These are phyloP conservation scores for Trifolium pratense DNA, from an alignment of 306 rosid genomes.

Conservation along the genomic window DNA sequence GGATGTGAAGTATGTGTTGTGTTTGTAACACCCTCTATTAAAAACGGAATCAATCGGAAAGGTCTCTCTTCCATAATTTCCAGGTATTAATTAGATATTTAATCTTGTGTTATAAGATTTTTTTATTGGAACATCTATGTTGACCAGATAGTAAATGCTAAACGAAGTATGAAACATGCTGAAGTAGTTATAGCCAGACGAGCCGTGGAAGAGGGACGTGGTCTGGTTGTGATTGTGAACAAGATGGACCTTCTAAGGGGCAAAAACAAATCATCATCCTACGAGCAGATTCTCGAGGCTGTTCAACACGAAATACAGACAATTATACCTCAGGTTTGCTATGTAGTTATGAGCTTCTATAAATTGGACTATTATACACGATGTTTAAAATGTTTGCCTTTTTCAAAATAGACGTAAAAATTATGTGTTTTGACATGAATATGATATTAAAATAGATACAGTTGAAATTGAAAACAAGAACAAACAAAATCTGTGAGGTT, in stretches of 20 bases:
- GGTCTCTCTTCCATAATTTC: constrained; percentile 8
- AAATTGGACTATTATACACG: neutral
- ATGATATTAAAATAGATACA: constrained; percentile 8
- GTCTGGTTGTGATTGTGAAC: constrained; percentile 94
- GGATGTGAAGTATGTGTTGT: constrained; percentile 11
- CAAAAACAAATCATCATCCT: constrained; percentile 49
- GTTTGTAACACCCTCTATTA: constrained; percentile 7
- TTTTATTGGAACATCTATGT: constrained; percentile 14
- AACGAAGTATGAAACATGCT: constrained; percentile 86
- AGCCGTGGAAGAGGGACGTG: constrained; percentile 97
- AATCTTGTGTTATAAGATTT: constrained; percentile 39
- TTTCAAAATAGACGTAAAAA: constrained; percentile 8
- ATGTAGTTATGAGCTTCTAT: constrained; percentile 31
- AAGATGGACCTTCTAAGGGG: constrained; percentile 94
- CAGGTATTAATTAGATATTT: constrained; percentile 5
- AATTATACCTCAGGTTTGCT: constrained; percentile 79
- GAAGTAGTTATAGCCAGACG: constrained; percentile 96
- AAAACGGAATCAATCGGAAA: constrained; percentile 18
- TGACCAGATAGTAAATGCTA: constrained; percentile 71
- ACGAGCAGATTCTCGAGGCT: constrained; percentile 73
- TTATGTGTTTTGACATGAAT: constrained; percentile 25
- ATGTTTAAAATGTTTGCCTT: constrained; percentile 25
- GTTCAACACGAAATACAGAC: constrained; percentile 90
- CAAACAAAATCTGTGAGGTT: constrained; percentile 6
- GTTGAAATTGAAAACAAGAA: constrained; percentile 27